These are phyloP conservation scores for Eustoma russellianum DNA, from an alignment of 257 asterid species.

Conservation along the genomic window DNA sequence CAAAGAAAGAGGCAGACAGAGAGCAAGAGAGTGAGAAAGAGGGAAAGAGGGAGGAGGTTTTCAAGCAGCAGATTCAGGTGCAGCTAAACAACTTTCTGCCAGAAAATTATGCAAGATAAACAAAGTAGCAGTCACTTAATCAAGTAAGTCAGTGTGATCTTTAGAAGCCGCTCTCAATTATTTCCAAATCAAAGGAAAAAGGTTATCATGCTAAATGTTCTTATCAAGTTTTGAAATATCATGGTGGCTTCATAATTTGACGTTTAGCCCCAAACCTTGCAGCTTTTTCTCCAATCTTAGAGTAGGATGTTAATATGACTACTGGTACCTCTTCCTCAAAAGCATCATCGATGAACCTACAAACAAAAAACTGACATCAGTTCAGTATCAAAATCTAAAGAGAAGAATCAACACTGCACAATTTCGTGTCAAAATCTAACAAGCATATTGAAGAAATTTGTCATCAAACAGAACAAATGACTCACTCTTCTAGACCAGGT, in stretches of 20 bases:
- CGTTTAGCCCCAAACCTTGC: slow-evolving; percentile 51
- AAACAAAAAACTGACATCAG: slow-evolving; percentile 4
- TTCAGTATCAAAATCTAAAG: not conserved
- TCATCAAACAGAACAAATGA: slow-evolving; percentile 12
- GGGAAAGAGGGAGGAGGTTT: no score
- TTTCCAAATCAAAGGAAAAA: not conserved
- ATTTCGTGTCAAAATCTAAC: no score
- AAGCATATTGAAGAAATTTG: slow-evolving; percentile 4
- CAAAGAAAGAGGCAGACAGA: no score
- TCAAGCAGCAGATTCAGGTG: no score
- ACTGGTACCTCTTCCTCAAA: slow-evolving; percentile 53
- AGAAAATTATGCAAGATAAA: no score
- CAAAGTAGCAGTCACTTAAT: no score
- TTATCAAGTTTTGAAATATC: no score
- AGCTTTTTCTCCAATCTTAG: slow-evolving; percentile 58
- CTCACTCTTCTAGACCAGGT: slow-evolving; percentile 87
- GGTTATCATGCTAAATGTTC: not conserved
- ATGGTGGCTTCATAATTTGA: not conserved
- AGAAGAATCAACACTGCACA: not conserved
- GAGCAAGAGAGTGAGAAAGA: no score
- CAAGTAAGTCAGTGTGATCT: no score
- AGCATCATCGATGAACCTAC: slow-evolving; percentile 77
- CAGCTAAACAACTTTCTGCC: no score
- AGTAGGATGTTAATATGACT: slow-evolving; percentile 52
- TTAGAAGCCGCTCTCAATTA: not conserved